Evolutionary conservation across 2,329 filamentous ascomycete species (phyloP), one percentile per base, ranked within the genome.

Genomic region (Aureobasidium sp.): DNA sequence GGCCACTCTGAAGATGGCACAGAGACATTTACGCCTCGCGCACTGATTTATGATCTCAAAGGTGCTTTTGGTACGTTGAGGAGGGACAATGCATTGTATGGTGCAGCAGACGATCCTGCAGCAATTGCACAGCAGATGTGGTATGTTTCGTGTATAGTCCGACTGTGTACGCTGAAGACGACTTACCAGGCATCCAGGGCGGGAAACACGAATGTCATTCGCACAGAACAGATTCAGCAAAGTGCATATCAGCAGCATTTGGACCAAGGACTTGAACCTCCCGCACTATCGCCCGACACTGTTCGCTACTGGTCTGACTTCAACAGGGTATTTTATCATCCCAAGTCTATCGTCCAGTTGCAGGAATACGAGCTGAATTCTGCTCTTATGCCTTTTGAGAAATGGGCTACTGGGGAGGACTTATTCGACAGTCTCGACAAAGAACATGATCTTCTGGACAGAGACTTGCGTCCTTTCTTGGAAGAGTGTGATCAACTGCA

Each of bases 281-380:
- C 88, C 0, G 77, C 79, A 58, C 80, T 96, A 22, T 87, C 82
- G 1, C 80, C 85, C 1, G 83, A 86, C 7, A 83, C 84, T 12
- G 89, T 97, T n/a, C 85, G 91, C 60, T 97, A 94, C 77, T 99
- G 94, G 93, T 96, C 91, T 36, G 94, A 99, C 74, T 97, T 91
- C 75, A 95, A 90, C 68, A 85, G 91, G 29, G 84, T 94, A n/a
- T 99, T 86, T 75, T 97, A 89, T 72, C 92, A 97, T 72, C 94
- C 94, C 9, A 85, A 84, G 61, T 96, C 91, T 14, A 84, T 96
- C 60, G 81, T 96, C 11, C 92, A 96, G 71, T 79, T 97, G 15
- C 89, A 89, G 71, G 91, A 97, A 70, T 95, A 90, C 70, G 90
- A 95, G 72, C 79, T 96, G 39, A 87, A 89, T 71, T 93, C 91